Evolutionary conservation across 2,329 filamentous ascomycete genomes (phyloP).

Genomic region (Kalmusia sp.): DNA sequence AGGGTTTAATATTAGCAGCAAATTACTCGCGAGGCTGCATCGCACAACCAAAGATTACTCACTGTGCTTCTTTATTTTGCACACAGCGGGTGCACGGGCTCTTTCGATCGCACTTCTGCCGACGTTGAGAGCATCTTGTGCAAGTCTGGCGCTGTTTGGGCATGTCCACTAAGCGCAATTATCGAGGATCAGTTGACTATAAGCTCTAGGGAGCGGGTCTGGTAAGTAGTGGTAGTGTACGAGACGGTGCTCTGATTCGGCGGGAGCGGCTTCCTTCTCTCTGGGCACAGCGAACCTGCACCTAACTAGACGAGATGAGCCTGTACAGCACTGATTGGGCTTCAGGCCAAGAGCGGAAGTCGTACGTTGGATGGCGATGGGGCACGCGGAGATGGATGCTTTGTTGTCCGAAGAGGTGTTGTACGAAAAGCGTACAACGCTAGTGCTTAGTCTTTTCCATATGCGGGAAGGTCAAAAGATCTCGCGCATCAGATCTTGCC

Average conservation of each 20-base stretch:
- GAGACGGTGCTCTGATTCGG: not conserved
- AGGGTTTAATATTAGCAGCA: not conserved
- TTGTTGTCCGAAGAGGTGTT: not conserved
- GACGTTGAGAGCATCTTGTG: constrained; percentile 33
- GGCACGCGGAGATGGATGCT: not conserved
- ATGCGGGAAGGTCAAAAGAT: not conserved
- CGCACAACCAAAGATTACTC: not conserved
- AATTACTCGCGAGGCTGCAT: not conserved
- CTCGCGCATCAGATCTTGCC: too few species aligned
- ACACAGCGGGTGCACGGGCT: constrained; percentile 33
- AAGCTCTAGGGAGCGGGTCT: not conserved
- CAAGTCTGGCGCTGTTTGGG: constrained; percentile 42
- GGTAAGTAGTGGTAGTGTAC: too few species aligned
- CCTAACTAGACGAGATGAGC: not conserved
- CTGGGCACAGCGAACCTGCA: not conserved
- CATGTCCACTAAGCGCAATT: constrained; percentile 22
- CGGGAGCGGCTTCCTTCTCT: not conserved
- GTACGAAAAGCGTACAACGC: not conserved
- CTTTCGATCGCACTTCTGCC: constrained; percentile 44
- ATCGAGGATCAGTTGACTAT: not conserved
- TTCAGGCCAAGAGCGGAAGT: not conserved
- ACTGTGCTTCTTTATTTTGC: constrained; percentile 38
- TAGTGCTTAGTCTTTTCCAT: not conserved
- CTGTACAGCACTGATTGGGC: not conserved
- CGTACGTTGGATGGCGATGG: not conserved